These are phyloP conservation scores for Schrenkiella parvula DNA, from an alignment of 345 rosid species.

Conservation along the genomic window DNA sequence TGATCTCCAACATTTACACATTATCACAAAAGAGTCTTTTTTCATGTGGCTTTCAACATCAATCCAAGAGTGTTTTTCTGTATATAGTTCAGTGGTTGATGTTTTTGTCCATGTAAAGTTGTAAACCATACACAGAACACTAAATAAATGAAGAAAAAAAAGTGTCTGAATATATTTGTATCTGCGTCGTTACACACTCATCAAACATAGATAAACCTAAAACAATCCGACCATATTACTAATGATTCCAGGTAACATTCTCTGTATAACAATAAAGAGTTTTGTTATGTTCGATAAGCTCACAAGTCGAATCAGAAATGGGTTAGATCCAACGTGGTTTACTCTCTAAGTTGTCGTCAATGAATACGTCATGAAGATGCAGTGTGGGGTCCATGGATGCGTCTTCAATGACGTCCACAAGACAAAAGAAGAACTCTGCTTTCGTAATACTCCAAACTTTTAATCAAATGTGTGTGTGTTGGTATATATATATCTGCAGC, in stretches of 20 bases:
- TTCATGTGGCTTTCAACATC: conserved; percentile 21
- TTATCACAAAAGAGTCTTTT: conserved; percentile 11
- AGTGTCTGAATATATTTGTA: too few species aligned
- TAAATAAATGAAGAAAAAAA: neutral
- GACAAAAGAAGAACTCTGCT: neutral
- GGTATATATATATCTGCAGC: neutral
- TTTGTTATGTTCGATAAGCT: too few species aligned
- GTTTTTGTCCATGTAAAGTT: neutral
- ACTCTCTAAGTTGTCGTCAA: conserved; percentile 19
- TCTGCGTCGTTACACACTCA: too few species aligned
- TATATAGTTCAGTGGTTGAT: neutral
- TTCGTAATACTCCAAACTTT: neutral
- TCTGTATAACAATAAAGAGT: too few species aligned
- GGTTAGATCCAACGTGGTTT: neutral
- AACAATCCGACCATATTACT: too few species aligned
- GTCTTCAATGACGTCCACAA: conserved; percentile 17
- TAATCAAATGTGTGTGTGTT: neutral
- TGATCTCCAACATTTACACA: conserved; percentile 9
- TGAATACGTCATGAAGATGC: conserved; percentile 2
- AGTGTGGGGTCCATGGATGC: neutral
- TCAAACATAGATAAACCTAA: too few species aligned
- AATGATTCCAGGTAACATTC: too few species aligned
- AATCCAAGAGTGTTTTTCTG: neutral
- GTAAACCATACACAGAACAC: neutral
- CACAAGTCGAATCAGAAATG: too few species aligned